phyloP scores from a whole-genome alignment of 2,329 filamentous ascomycete species.

The Cladophialophora psammophila region DNA sequence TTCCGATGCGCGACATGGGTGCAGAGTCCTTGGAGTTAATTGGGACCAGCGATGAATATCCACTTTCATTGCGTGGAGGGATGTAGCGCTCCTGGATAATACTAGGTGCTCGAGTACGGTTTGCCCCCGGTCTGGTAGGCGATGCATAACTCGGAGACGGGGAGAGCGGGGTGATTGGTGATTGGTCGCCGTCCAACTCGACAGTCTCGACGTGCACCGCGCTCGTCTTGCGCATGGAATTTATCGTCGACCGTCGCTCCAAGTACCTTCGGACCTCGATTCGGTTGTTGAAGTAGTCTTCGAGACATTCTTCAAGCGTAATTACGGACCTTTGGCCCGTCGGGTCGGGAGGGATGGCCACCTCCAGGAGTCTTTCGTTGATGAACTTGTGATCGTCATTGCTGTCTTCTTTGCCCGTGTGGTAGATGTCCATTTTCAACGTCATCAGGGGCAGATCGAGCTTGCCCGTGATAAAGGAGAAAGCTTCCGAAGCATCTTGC shows the following conservation, averaged over 20 bases:
- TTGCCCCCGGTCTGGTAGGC: slow-evolving; percentile 36
- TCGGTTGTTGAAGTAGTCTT: slow-evolving; percentile 92
- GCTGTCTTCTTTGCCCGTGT: slow-evolving; percentile 82
- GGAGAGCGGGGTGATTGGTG: slow-evolving; percentile 45
- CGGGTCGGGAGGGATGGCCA: slow-evolving; percentile 75
- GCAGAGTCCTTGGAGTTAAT: slow-evolving; percentile 45
- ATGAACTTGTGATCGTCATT: slow-evolving; percentile 93
- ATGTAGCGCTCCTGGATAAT: slow-evolving; percentile 55
- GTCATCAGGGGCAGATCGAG: slow-evolving; percentile 87
- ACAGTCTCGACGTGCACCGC: slow-evolving; percentile 52
- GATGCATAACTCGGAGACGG: slow-evolving; percentile 45
- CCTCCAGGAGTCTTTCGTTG: slow-evolving; percentile 86
- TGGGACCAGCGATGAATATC: slow-evolving; percentile 45
- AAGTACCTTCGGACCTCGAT: slow-evolving; percentile 86
- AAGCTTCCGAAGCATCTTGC: slow-evolving; percentile 95
- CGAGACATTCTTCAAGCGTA: slow-evolving; percentile 87
- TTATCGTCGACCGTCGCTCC: slow-evolving; percentile 66
- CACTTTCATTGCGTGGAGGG: slow-evolving; percentile 54
- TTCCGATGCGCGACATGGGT: slow-evolving; percentile 47
- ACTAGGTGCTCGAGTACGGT: slow-evolving; percentile 47
- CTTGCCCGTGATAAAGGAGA: slow-evolving; percentile 90
- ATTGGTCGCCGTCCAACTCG: slow-evolving; percentile 46
- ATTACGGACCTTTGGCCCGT: slow-evolving; percentile 71
- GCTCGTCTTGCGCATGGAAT: slow-evolving; percentile 52
- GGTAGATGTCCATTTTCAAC: slow-evolving; percentile 92